A percentile compares a stretch with the other conserved stretches of the same genome.
These are phyloP conservation scores for Lycium barbarum DNA, from an alignment of 257 asterid genomes.

Conservation along the genomic window DNA sequence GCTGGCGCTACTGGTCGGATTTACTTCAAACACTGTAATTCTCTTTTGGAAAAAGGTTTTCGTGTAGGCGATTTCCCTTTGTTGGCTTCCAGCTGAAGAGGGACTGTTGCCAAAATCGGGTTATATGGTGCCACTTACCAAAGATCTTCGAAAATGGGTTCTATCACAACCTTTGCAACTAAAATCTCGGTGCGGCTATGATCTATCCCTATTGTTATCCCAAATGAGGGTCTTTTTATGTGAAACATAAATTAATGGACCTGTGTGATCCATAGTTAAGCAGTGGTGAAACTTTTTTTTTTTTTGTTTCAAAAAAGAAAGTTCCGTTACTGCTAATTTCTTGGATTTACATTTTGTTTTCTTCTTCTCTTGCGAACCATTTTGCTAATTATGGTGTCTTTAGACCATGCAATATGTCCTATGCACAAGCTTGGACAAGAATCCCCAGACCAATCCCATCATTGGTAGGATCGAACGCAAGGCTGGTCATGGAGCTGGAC, in stretches of 20 bases:
- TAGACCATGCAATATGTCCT: slow-evolving; percentile 87
- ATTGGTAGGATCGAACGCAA: slow-evolving; percentile 84
- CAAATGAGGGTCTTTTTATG: neutral
- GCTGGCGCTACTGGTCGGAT: neutral
- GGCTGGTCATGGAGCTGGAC: slow-evolving; percentile 98
- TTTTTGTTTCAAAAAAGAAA: neutral
- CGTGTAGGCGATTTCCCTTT: slow-evolving; percentile 9
- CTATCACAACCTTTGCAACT: neutral
- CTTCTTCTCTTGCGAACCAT: neutral
- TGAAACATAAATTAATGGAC: slow-evolving; percentile 9
- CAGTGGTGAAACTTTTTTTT: neutral
- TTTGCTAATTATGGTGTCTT: slow-evolving; percentile 23
- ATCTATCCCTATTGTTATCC: neutral
- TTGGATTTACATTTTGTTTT: slow-evolving; percentile 9
- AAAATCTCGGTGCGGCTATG: neutral
- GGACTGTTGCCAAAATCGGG: neutral
- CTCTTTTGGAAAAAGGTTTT: slow-evolving; percentile 6
- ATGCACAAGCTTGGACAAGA: slow-evolving; percentile 70
- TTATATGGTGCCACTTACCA: neutral
- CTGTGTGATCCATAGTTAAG: neutral
- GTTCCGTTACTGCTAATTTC: neutral
- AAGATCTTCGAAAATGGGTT: neutral
- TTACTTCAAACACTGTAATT: neutral
- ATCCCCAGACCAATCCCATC: slow-evolving; percentile 87
- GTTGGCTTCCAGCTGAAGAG: neutral